Conservation (phyloP, 768 basidiomycete species). For the Tylopilus sp. region DNA sequence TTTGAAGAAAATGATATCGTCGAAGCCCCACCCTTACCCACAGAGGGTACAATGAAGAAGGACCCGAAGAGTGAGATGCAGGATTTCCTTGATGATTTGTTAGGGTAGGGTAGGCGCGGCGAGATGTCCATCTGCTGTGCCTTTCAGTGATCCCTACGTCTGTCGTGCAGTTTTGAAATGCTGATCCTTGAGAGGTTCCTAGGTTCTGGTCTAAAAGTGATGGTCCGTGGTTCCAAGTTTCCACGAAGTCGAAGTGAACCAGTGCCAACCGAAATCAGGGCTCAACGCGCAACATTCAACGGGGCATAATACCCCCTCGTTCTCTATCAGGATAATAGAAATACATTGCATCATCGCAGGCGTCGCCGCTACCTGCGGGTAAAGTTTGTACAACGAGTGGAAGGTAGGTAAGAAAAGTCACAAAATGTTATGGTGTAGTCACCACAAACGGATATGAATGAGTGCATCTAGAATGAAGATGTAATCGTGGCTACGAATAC, state of each 20-base stretch:
- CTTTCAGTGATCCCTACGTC: background rate
- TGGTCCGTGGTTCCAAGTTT: no score
- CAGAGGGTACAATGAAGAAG: constrained; percentile 33
- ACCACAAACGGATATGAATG: constrained; percentile 2
- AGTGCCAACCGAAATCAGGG: no score
- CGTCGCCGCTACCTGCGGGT: background rate
- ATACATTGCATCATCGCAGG: constrained; percentile 3
- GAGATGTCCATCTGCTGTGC: background rate
- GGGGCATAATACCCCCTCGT: background rate
- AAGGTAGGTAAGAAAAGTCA: background rate
- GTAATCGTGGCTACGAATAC: background rate
- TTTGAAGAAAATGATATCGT: constrained; percentile 32
- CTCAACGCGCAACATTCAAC: background rate
- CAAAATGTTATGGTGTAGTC: background rate
- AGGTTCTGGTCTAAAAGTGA: no score
- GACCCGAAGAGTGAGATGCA: constrained; percentile 59
- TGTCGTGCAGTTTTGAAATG: background rate
- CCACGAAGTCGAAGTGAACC: no score
- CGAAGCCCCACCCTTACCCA: constrained; percentile 56
- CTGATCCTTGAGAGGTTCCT: background rate
- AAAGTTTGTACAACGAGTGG: constrained; percentile 4
- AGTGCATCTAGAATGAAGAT: constrained; percentile 1
- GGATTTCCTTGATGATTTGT: constrained; percentile 66
- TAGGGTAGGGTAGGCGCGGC: constrained; percentile 33
- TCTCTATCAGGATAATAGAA: background rate